phyloP scores from a whole-genome alignment of 805 yeast species.

The Komagataella kurtzmanii region DNA sequence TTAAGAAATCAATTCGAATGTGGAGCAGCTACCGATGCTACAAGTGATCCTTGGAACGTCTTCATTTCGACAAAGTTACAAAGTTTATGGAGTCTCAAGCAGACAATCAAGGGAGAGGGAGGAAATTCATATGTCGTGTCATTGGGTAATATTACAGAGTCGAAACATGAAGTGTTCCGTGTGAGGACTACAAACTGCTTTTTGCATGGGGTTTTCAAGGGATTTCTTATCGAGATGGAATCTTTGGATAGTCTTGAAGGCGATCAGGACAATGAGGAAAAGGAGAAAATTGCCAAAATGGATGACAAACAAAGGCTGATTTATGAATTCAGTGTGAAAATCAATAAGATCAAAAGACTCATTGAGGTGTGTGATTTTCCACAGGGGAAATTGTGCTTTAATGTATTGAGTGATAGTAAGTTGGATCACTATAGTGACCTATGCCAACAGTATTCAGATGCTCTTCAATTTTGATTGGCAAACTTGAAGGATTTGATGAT shows the following conservation, averaged over 20 bases:
- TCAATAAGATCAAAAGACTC: slow-evolving; percentile 18
- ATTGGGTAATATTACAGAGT: slow-evolving; percentile 12
- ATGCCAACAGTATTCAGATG: slow-evolving; percentile 26
- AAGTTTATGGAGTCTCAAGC: slow-evolving; percentile 59
- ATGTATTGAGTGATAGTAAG: slow-evolving; percentile 22
- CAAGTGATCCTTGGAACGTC: slow-evolving; percentile 34
- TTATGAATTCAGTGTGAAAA: slow-evolving; percentile 17
- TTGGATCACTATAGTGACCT: slow-evolving; percentile 21
- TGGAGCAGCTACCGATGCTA: slow-evolving; percentile 32
- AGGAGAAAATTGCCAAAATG: slow-evolving; percentile 1
- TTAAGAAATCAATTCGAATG: slow-evolving; percentile 15
- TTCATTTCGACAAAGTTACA: slow-evolving; percentile 45
- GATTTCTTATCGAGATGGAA: slow-evolving; percentile 51
- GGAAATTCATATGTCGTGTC: slow-evolving; percentile 52
- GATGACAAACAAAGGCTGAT: slow-evolving; percentile 13
- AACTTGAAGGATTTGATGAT: background rate
- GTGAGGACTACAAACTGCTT: slow-evolving; percentile 60
- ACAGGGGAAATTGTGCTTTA: slow-evolving; percentile 20
- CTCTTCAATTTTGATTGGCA: slow-evolving; percentile 16
- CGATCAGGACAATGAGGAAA: slow-evolving; percentile 4
- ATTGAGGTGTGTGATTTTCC: slow-evolving; percentile 20
- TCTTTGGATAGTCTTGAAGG: slow-evolving; percentile 14
- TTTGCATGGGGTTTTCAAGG: slow-evolving; percentile 63
- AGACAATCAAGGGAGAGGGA: slow-evolving; percentile 60
- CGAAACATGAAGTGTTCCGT: slow-evolving; percentile 28